Percentiles rank a stretch among this genome's conserved stretches.
Evolutionary conservation across 1,284 basidiomycete genomes (phyloP).

Genomic region (Xerocomus amazonicus): DNA sequence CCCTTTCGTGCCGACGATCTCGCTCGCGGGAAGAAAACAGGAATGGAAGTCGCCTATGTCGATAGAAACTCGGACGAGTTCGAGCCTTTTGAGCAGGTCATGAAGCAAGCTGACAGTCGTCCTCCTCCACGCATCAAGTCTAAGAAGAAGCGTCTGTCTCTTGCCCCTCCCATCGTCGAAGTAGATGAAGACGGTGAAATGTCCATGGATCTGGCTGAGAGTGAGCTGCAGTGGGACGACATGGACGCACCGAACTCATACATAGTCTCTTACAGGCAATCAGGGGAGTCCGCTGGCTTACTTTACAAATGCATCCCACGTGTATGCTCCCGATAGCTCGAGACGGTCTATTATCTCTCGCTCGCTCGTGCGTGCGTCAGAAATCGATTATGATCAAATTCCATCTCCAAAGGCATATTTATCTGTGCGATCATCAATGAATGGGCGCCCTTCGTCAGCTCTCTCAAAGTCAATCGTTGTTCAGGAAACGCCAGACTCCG

Average conservation of each 20-base stretch:
- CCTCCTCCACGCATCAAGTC: slow-evolving; percentile 53
- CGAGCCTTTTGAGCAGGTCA: slow-evolving; percentile 75
- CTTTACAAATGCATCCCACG: slow-evolving; percentile 48
- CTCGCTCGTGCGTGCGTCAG: slow-evolving; percentile 48
- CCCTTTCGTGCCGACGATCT: slow-evolving; percentile 73
- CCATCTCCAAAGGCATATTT: slow-evolving; percentile 56
- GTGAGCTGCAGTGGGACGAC: slow-evolving; percentile 34
- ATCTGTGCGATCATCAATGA: slow-evolving; percentile 37
- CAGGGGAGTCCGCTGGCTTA: slow-evolving; percentile 51
- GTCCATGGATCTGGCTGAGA: slow-evolving; percentile 66
- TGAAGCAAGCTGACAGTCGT: slow-evolving; percentile 65
- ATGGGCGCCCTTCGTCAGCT: slow-evolving; percentile 45
- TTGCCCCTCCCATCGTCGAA: slow-evolving; percentile 35
- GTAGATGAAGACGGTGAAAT: slow-evolving; percentile 63
- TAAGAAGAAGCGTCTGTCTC: slow-evolving; percentile 44
- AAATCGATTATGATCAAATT: slow-evolving; percentile 61
- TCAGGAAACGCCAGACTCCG: slow-evolving; percentile 28
- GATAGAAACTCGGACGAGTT: slow-evolving; percentile 79
- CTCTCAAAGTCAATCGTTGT: slow-evolving; percentile 39
- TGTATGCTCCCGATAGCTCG: slow-evolving; percentile 43
- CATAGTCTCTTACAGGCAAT: slow-evolving; percentile 10
- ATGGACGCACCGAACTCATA: slow-evolving; percentile 8
- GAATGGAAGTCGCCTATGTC: slow-evolving; percentile 62
- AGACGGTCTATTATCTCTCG: slow-evolving; percentile 50
- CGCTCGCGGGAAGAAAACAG: slow-evolving; percentile 73